Evolutionary conservation across 352 stramenopile genomes (phyloP).

Genomic region (Phytophthora sojae): DNA sequence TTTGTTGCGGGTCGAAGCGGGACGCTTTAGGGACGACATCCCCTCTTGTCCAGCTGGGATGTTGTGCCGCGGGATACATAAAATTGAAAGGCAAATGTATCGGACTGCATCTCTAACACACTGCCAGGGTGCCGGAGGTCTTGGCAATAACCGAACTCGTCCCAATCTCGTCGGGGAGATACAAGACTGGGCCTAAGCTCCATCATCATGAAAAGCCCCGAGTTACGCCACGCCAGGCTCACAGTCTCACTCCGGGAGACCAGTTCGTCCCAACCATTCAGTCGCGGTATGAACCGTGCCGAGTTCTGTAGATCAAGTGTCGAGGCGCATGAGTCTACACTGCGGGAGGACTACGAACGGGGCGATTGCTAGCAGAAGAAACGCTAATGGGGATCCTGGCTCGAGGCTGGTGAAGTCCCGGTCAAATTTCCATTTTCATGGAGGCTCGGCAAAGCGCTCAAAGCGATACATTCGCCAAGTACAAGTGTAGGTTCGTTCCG

Average conservation of each 20-base stretch:
- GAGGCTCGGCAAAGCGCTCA: background rate
- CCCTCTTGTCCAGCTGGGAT: no score
- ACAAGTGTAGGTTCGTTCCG: background rate
- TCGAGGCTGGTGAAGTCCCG: constrained; percentile 10
- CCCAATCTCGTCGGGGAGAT: no score
- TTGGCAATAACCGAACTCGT: no score
- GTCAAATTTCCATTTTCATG: constrained; percentile 3
- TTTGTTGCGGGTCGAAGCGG: no score
- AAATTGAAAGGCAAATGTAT: no score
- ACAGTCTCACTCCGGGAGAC: constrained; percentile 8
- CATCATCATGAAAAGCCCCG: constrained; percentile 2
- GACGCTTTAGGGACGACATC: no score
- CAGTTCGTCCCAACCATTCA: background rate
- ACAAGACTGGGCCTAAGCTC: no score
- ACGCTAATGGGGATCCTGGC: constrained; percentile 10
- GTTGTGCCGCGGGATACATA: no score
- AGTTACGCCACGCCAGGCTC: background rate
- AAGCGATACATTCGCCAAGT: background rate
- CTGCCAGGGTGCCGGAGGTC: no score
- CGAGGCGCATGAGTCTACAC: constrained; percentile 1
- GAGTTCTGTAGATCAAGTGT: background rate
- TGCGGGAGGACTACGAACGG: constrained; percentile 1
- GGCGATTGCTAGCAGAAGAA: constrained; percentile 6
- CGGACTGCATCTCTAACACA: no score
- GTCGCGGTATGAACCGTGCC: background rate